These are phyloP conservation scores for Mortierella sp. DNA, from an alignment of 371 early-diverging fungal species.

Conservation along the genomic window DNA sequence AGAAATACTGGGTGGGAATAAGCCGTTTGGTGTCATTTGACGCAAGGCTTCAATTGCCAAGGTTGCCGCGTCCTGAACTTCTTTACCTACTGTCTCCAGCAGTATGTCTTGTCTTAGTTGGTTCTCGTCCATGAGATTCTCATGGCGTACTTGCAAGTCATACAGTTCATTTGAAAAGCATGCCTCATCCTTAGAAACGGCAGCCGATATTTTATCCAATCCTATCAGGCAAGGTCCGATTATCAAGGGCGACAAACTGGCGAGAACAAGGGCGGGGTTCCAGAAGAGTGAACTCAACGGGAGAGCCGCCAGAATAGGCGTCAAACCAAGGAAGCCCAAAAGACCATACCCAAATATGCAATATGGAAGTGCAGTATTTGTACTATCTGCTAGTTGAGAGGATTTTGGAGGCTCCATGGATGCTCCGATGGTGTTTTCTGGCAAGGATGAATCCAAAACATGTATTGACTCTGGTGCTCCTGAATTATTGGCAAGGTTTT, in stretches of 20 bases:
- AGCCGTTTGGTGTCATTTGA: conserved; percentile 57
- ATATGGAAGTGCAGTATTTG: conserved; percentile 15
- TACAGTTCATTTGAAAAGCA: conserved; percentile 16
- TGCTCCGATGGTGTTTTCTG: conserved; percentile 1
- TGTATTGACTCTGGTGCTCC: conserved; percentile 12
- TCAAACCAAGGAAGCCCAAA: conserved; percentile 25
- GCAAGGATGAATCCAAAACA: conserved; percentile 2
- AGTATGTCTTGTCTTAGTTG: conserved; percentile 34
- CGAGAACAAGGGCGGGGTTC: conserved; percentile 23
- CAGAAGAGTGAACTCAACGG: conserved; percentile 11
- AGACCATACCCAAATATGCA: conserved; percentile 37
- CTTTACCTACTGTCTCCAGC: conserved; percentile 55
- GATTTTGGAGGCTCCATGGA: neutral
- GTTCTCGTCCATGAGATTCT: conserved; percentile 37
- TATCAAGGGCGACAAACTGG: conserved; percentile 31
- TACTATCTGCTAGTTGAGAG: neutral
- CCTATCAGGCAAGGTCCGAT: conserved; percentile 26
- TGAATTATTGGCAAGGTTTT: conserved; percentile 1
- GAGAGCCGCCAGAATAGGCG: conserved; percentile 4
- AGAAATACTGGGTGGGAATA: conserved; percentile 48
- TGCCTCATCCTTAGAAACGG: conserved; percentile 21
- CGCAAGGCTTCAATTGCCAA: conserved; percentile 67
- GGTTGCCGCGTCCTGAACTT: conserved; percentile 64
- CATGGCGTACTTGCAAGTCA: conserved; percentile 35
- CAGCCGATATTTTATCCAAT: conserved; percentile 30